phyloP scores from a whole-genome alignment of 164 flowering plant genomes.

The Echeveria elegans region DNA sequence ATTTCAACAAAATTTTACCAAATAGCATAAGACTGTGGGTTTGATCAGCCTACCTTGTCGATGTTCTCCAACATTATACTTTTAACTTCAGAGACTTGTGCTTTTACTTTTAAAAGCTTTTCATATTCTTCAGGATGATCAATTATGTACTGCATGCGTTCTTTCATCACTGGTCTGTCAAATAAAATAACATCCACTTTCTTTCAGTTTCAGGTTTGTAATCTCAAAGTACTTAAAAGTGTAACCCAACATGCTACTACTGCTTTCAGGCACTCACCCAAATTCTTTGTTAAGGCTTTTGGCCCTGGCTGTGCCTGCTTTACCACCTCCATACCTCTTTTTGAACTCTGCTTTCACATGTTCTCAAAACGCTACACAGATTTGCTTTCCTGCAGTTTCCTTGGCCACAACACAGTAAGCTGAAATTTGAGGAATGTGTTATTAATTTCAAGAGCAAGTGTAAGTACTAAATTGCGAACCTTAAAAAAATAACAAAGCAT shows the following conservation, averaged over 20 bases:
- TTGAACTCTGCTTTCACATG: constrained; percentile 69
- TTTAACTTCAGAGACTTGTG: constrained; percentile 87
- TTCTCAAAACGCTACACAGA: constrained; percentile 77
- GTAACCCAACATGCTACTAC: not conserved
- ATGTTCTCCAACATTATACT: constrained; percentile 79
- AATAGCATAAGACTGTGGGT: not conserved
- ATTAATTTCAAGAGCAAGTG: not conserved
- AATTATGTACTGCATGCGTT: constrained; percentile 80
- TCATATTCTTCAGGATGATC: constrained; percentile 90
- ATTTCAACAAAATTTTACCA: not conserved
- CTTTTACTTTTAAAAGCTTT: constrained; percentile 76
- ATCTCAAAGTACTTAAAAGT: not conserved
- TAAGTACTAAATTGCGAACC: no score
- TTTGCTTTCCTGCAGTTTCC: constrained; percentile 68
- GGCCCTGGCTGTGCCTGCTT: constrained; percentile 85
- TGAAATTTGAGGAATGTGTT: not conserved
- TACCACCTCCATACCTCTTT: constrained; percentile 85
- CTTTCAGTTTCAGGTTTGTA: not conserved
- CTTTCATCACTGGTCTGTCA: constrained; percentile 75
- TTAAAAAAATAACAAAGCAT: not conserved
- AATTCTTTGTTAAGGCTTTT: constrained; percentile 91
- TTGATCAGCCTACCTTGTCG: constrained; percentile 53
- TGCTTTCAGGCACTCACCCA: constrained; percentile 37
- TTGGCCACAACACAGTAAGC: constrained; percentile 38
- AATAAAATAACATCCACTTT: not conserved